phyloP scores from a whole-genome alignment of 192 early-diverging fungal species.

The Coemansia sp. region DNA sequence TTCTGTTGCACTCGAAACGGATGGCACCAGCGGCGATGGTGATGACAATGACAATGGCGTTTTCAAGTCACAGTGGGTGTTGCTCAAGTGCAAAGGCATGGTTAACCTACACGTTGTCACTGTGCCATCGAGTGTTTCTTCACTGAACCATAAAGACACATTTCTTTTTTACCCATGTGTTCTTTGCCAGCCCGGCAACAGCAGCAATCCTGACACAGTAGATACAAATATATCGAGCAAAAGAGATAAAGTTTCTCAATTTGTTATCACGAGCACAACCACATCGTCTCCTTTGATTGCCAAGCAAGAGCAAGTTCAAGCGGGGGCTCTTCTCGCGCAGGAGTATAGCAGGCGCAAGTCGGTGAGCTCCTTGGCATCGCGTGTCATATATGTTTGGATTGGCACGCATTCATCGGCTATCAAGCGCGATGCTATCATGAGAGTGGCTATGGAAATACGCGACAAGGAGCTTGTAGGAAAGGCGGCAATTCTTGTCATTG shows the following conservation, averaged over 20 bases:
- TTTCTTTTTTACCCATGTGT: constrained; percentile 49
- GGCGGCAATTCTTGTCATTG: constrained; percentile 33
- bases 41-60: background rate
- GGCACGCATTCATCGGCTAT: constrained; percentile 43
- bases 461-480: constrained; percentile 43
- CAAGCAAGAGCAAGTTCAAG: background rate
- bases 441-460: constrained; percentile 47
- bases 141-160: constrained; percentile 51
- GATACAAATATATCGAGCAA: background rate
- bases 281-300: background rate
- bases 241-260: background rate
- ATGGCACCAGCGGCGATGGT: background rate
- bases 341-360: constrained; percentile 43
- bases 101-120: constrained; percentile 46
- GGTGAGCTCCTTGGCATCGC: constrained; percentile 35
- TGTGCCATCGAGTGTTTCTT: constrained; percentile 29
- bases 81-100: constrained; percentile 53
- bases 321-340: constrained; percentile 22
- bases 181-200: constrained; percentile 17
- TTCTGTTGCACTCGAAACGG: background rate
- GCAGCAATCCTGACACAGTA: background rate
- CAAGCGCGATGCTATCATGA: constrained; percentile 48
- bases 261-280: background rate
- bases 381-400: constrained; percentile 47
- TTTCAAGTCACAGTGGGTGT: constrained; percentile 34